Evolutionary conservation across 2,329 filamentous ascomycete genomes (phyloP).

Genomic region (Alternaria infectoria): DNA sequence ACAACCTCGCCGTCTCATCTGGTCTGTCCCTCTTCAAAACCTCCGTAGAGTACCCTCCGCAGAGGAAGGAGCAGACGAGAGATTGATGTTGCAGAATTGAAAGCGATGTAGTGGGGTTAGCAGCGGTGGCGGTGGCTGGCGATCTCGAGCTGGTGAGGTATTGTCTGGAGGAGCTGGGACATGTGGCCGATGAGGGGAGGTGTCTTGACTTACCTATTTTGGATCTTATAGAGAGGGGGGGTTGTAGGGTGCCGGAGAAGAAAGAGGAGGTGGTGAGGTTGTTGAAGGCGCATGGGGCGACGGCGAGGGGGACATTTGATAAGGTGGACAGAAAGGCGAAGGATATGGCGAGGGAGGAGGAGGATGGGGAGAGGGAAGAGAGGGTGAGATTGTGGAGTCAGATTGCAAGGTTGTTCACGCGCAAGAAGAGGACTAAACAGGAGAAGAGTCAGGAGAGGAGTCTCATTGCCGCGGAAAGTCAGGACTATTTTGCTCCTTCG

Average conservation of each 20-base stretch:
- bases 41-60: neutral
- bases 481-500: neutral
- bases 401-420: neutral
- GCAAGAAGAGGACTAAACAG: neutral
- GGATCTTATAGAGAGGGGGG: neutral
- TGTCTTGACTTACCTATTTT: fast-evolving
- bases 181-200: neutral
- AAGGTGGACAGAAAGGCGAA: neutral
- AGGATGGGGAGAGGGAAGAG: neutral
- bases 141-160: neutral
- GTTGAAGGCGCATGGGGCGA: neutral
- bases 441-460: neutral
- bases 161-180: neutral
- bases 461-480: neutral
- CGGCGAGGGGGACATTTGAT: neutral
- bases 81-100: fast-evolving
- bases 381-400: neutral
- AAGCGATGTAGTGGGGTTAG: neutral
- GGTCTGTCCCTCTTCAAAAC: too few species aligned
- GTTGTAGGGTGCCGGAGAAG: neutral
- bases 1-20: too few species aligned
- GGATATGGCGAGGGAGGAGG: too few species aligned
- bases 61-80: neutral
- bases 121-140: too few species aligned
- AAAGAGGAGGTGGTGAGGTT: neutral